Evolutionary conservation across 495 filamentous ascomycete genomes (phyloP).

Genomic region (Chaetomidium leptoderma): DNA sequence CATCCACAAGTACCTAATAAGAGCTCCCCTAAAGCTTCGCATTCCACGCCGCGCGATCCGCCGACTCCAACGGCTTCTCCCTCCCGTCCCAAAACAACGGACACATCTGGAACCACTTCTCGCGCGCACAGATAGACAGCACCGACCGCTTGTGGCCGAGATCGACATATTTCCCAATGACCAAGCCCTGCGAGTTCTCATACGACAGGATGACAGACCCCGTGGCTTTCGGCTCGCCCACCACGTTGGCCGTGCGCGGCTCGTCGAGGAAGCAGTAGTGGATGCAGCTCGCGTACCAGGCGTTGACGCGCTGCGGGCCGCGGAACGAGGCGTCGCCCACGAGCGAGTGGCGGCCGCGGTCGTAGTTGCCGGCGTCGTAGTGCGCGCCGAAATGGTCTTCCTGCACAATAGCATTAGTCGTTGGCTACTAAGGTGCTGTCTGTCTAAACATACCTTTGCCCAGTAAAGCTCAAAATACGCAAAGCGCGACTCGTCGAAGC

Average conservation of each 20-base stretch:
- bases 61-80: slow-evolving; percentile 42
- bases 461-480: slow-evolving; percentile 65
- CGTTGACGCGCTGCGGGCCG: slow-evolving; percentile 58
- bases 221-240: slow-evolving; percentile 59
- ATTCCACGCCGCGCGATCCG: slow-evolving; percentile 49
- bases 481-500: slow-evolving; percentile 55
- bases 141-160: slow-evolving; percentile 60
- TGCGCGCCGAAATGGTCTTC: slow-evolving; percentile 62
- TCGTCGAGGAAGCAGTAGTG: slow-evolving; percentile 66
- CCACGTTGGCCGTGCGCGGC: slow-evolving; percentile 54
- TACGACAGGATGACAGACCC: slow-evolving; percentile 54
- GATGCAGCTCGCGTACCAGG: slow-evolving; percentile 61
- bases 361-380: slow-evolving; percentile 55
- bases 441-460: slow-evolving; percentile 58
- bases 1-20: no score
- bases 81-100: slow-evolving; percentile 41
- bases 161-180: slow-evolving; percentile 57
- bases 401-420: slow-evolving; percentile 30
- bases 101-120: slow-evolving; percentile 62
- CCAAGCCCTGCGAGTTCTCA: slow-evolving; percentile 57
- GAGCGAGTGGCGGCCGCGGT: slow-evolving; percentile 62
- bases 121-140: slow-evolving; percentile 52
- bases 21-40: slow-evolving; percentile 38
- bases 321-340: slow-evolving; percentile 56
- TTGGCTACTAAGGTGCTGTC: neutral